Evolutionary conservation across 1,139 yeast genomes (phyloP), one percentile per base, ranked within the genome.

Genomic region (Sugiyamaella paludigena): DNA sequence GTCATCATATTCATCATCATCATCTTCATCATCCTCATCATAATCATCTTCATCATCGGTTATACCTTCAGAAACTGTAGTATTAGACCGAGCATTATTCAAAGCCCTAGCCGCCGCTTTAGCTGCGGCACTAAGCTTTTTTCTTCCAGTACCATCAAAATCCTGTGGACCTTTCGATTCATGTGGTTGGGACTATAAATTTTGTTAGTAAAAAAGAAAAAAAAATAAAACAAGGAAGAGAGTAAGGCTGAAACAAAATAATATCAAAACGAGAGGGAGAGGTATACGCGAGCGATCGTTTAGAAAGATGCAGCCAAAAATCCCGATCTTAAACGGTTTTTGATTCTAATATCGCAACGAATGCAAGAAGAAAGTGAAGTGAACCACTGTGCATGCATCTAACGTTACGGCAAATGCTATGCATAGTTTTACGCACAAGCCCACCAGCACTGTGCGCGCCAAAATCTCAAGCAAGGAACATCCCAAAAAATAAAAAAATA

Each of bases 151-250:
- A 19, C 50, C 52, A 43, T 56, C 59, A 37, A 55, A 63, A 52
- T 63, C 67, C 10, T 49, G 48, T 8, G 65, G 63, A 33, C 61
- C 59, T 53, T 63, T 64, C 16, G 57, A 45, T 48, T 67, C 71
- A 42, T 65, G 63, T 7, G 69, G 66, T 19, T 58, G 52, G 1
- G 64, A 45, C 66, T 60, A 52, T 26, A 19, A n/a, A 13, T 28
- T 34, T 27, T 32, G 50, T 52, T 52, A 52, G 49, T 41, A 43
- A 12, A 40, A 27, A 35, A 34, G 35, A 43, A 12, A 40, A 27
- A 35, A 34, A 42, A 42, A 30, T 35, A 35, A 30, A 26, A 32
- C 24, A 13, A 28, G 34, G 46, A 36, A 30, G 19, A 13, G 31
- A 19, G 36, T 27, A 27, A n/a, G 29, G n/a, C 9, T 11, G n/a